phyloP scores from a whole-genome alignment of 2,329 filamentous ascomycete species.

The Penicillium aurantiogriseum region DNA sequence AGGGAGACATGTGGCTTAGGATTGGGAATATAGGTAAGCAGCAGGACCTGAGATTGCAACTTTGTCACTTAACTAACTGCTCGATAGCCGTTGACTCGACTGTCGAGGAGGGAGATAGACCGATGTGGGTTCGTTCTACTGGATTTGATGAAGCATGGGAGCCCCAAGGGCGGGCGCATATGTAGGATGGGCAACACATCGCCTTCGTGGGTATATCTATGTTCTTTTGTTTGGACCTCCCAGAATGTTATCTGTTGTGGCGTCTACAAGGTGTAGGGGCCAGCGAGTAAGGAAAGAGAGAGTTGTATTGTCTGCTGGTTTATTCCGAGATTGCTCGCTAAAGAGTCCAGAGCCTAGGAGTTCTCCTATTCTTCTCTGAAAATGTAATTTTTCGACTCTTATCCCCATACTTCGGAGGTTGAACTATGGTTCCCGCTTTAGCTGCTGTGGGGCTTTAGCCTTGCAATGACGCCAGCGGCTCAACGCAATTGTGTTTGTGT shows the following conservation, averaged over 20 bases:
- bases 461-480: constrained; percentile 14
- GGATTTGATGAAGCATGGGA: constrained; percentile 47
- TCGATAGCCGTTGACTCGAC: constrained; percentile 39
- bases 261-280: too few relatives aligned
- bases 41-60: neutral
- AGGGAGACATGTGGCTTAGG: constrained; percentile 46
- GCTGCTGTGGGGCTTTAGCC: constrained; percentile 14
- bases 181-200: constrained; percentile 9
- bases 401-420: neutral
- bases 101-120: constrained; percentile 19
- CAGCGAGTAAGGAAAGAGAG: too few relatives aligned
- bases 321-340: neutral
- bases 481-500: neutral
- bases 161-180: constrained; percentile 19
- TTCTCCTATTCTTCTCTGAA: neutral
- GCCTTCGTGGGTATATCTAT: neutral
- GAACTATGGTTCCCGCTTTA: constrained; percentile 14
- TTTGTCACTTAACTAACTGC: constrained; percentile 7
- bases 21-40: constrained; percentile 46
- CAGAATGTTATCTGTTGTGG: too few relatives aligned
- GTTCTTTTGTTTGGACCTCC: neutral
- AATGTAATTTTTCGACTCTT: neutral
- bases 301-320: neutral
- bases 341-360: too few relatives aligned
- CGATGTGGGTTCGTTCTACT: constrained; percentile 40